Percentiles rank a stretch among this genome's conserved stretches.
These are phyloP conservation scores for Trichosanthes truncata DNA, from an alignment of 306 rosid species.

Conservation along the genomic window DNA sequence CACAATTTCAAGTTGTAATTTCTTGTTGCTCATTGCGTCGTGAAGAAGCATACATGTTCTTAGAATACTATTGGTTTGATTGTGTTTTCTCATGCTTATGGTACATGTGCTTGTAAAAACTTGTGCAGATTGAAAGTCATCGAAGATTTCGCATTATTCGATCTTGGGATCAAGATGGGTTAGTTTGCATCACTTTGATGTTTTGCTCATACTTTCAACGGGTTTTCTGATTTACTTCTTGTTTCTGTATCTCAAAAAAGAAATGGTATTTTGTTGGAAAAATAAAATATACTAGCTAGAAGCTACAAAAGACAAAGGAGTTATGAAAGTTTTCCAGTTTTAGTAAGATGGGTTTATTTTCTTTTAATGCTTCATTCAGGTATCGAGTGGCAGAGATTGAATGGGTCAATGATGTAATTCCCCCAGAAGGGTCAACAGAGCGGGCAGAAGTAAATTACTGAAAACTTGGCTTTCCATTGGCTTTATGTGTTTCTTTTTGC, in stretches of 20 bases:
- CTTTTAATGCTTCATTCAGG: constrained; percentile 34
- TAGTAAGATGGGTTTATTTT: constrained; percentile 10
- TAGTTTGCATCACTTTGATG: constrained; percentile 15
- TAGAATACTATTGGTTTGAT: background rate
- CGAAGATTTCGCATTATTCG: constrained; percentile 62
- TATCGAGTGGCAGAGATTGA: constrained; percentile 94
- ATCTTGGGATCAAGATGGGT: constrained; percentile 97
- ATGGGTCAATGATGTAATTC: constrained; percentile 64
- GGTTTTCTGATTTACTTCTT: constrained; percentile 1
- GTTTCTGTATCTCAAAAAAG: background rate
- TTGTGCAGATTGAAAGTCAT: constrained; percentile 79
- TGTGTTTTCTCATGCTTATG: background rate
- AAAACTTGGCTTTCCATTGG: constrained; percentile 15
- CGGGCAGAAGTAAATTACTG: constrained; percentile 48
- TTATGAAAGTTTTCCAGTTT: background rate
- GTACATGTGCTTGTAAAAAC: background rate
- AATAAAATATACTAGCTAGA: background rate
- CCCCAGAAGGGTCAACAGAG: constrained; percentile 63
- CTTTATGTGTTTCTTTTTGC: background rate
- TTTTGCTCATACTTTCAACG: constrained; percentile 6
- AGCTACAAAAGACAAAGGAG: background rate
- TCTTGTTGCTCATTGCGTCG: background rate
- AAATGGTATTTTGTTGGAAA: background rate
- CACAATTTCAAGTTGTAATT: background rate
- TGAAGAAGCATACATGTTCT: background rate